phyloP scores from a whole-genome alignment of 768 basidiomycete genomes.

The Tylopilus sp. region DNA sequence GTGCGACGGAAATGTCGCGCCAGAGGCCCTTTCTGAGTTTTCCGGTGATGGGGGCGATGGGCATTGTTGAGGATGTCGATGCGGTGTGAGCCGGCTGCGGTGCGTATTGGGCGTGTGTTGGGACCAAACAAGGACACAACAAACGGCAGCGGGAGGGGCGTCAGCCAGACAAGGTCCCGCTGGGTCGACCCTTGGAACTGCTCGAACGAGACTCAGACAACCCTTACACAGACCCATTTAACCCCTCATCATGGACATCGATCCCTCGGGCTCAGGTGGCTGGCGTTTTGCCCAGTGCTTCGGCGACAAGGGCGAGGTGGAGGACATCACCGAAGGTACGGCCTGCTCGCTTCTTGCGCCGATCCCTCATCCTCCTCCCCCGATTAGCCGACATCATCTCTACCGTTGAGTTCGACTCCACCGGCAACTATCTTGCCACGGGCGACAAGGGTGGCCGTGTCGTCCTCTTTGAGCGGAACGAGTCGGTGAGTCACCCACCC shows the following conservation, averaged over 20 bases:
- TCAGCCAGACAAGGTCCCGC: slow-evolving; percentile 10
- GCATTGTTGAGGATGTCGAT: slow-evolving; percentile 52
- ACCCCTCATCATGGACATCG: slow-evolving; percentile 65
- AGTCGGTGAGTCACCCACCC: slow-evolving; percentile 61
- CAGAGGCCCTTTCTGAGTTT: slow-evolving; percentile 91
- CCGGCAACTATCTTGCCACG: slow-evolving; percentile 98
- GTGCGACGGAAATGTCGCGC: slow-evolving; percentile 71
- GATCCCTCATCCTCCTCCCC: slow-evolving; percentile 10
- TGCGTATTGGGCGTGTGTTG: slow-evolving; percentile 1
- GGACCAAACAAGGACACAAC: slow-evolving; percentile 33
- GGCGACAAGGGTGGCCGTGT: slow-evolving; percentile 99
- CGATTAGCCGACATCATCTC: slow-evolving; percentile 97
- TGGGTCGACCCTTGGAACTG: slow-evolving; percentile 17
- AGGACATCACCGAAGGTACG: slow-evolving; percentile 98
- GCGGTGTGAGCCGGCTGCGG: slow-evolving; percentile 29
- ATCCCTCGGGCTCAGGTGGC: slow-evolving; percentile 77
- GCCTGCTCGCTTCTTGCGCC: slow-evolving; percentile 11
- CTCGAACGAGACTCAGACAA: slow-evolving; percentile 10
- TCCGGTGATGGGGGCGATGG: slow-evolving; percentile 90
- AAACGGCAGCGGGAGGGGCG: slow-evolving; percentile 24
- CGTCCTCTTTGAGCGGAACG: slow-evolving; percentile 97
- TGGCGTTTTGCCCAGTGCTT: slow-evolving; percentile 99
- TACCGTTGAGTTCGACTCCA: slow-evolving; percentile 99
- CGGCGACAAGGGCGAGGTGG: slow-evolving; percentile 99
- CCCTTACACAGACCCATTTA: slow-evolving; percentile 3